Conservation (phyloP, 768 basidiomycete species). For the Termitomyces sp. region DNA sequence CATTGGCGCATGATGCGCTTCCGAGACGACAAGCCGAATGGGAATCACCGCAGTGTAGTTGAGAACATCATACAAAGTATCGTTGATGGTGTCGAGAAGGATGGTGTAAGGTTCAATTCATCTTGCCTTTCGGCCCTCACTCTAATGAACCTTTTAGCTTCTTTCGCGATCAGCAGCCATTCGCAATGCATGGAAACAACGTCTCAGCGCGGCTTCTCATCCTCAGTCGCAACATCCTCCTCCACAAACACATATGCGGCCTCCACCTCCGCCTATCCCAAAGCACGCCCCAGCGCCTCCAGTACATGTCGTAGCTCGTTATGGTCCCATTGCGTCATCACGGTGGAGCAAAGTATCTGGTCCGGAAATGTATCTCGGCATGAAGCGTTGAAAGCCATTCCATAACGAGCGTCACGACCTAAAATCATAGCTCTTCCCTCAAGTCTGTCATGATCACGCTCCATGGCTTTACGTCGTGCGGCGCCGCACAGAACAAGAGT, state of each 20-base stretch:
- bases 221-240: conserved; percentile 19
- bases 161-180: conserved; percentile 58
- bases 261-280: conserved; percentile 19
- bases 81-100: conserved; percentile 88
- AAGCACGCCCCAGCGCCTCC: conserved; percentile 13
- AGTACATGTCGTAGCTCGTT: conserved; percentile 37
- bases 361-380: conserved; percentile 52
- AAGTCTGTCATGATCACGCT: background rate
- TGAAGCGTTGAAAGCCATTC: conserved; percentile 49
- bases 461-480: background rate
- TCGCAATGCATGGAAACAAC: conserved; percentile 70
- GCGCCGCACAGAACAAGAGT: background rate
- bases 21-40: conserved; percentile 89
- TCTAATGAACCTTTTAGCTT: conserved; percentile 40
- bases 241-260: conserved; percentile 17
- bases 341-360: conserved; percentile 74
- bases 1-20: conserved; percentile 92
- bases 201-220: conserved; percentile 33
- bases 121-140: conserved; percentile 3
- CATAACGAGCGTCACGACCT: background rate
- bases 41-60: conserved; percentile 82
- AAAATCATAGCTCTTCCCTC: background rate
- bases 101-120: conserved; percentile 49
- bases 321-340: conserved; percentile 60
- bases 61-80: conserved; percentile 89